Conservation (phyloP, 1,139 yeast genomes). For the Pichia sp. region DNA sequence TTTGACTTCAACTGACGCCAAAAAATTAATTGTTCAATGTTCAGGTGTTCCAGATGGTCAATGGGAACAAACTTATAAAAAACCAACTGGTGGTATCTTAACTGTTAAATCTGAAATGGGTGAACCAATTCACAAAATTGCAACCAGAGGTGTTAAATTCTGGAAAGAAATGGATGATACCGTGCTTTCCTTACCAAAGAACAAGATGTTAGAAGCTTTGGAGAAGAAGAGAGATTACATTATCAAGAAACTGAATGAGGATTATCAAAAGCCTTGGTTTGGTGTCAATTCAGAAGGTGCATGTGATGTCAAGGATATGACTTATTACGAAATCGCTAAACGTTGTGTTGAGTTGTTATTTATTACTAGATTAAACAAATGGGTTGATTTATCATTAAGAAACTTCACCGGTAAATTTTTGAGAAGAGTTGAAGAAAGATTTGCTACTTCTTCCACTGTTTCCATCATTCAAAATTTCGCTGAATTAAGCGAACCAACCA, state of each 20-base stretch:
- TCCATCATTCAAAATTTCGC: slow-evolving; percentile 71
- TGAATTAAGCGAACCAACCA: slow-evolving; percentile 61
- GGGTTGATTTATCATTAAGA: slow-evolving; percentile 86
- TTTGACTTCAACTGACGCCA: slow-evolving; percentile 87
- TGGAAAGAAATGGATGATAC: slow-evolving; percentile 98
- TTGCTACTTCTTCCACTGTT: slow-evolving; percentile 46
- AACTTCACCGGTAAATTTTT: slow-evolving; percentile 81
- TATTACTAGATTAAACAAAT: slow-evolving; percentile 68
- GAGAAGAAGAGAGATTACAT: slow-evolving; percentile 80
- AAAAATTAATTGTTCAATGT: slow-evolving; percentile 83
- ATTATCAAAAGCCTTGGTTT: slow-evolving; percentile 98
- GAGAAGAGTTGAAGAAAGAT: slow-evolving; percentile 96
- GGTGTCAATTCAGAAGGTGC: slow-evolving; percentile 70
- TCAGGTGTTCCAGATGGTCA: slow-evolving; percentile 79
- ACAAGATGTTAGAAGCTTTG: slow-evolving; percentile 76
- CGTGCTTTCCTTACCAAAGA: slow-evolving; percentile 83
- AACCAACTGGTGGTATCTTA: slow-evolving; percentile 93
- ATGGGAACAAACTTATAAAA: slow-evolving; percentile 94
- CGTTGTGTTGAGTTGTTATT: slow-evolving; percentile 86
- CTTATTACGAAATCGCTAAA: slow-evolving; percentile 83
- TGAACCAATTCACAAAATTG: slow-evolving; percentile 97
- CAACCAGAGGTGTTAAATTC: slow-evolving; percentile 93
- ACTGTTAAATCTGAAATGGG: slow-evolving; percentile 99
- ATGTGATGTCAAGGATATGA: slow-evolving; percentile 92
- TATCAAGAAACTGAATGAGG: slow-evolving; percentile 78